A percentile compares a stretch with the other conserved stretches of the same genome.
These are phyloP conservation scores for Quambalaria eucalypti DNA, from an alignment of 1,284 basidiomycete genomes.

Conservation along the genomic window DNA sequence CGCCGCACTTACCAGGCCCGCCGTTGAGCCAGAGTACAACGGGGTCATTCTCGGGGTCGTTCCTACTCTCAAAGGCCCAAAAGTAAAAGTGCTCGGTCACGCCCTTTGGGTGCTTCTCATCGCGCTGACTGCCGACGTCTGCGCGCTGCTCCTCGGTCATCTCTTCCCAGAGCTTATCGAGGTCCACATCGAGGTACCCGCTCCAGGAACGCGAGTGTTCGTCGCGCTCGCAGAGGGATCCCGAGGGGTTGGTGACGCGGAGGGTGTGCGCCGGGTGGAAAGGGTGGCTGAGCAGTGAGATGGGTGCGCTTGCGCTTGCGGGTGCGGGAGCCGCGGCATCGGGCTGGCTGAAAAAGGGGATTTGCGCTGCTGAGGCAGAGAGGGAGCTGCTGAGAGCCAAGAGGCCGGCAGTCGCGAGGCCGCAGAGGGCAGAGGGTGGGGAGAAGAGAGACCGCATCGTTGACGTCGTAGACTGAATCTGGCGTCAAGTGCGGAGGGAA, in stretches of 20 bases:
- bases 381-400: too few species aligned
- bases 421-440: too few species aligned
- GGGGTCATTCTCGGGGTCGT: conserved; percentile 32
- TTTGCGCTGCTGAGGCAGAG: too few species aligned
- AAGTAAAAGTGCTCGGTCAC: conserved; percentile 46
- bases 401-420: too few species aligned
- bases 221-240: conserved; percentile 28
- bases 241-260: conserved; percentile 27
- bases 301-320: too few species aligned
- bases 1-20: conserved; percentile 15
- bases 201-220: conserved; percentile 26
- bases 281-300: conserved; percentile 31
- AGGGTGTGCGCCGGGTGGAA: conserved; percentile 40
- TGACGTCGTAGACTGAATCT: too few species aligned
- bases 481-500: too few species aligned
- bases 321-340: too few species aligned
- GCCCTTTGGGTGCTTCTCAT: conserved; percentile 11
- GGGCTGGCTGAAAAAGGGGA: too few species aligned
- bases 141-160: background rate
- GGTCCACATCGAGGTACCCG: conserved; percentile 44
- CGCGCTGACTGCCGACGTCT: background rate
- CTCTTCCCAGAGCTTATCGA: conserved; percentile 26
- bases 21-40: conserved; percentile 44
- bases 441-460: too few species aligned
- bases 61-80: conserved; percentile 43